phyloP scores from a whole-genome alignment of 306 rosid genomes.

The Erythrophleum fordii region DNA sequence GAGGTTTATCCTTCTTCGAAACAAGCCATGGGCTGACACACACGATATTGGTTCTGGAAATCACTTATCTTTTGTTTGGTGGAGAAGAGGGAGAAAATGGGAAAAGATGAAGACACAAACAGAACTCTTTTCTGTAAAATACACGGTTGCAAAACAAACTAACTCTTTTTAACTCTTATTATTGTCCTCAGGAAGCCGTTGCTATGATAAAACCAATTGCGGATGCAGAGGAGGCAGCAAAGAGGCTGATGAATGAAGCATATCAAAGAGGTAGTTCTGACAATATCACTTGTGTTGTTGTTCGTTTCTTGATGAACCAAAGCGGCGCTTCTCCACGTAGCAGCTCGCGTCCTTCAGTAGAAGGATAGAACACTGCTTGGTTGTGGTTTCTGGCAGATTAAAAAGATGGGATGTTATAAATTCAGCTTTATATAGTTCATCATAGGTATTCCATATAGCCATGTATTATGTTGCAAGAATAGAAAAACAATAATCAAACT shows the following conservation, averaged over 20 bases:
- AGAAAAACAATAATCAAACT: conserved; percentile 40
- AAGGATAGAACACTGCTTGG: conserved; percentile 9
- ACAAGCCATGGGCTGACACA: not conserved
- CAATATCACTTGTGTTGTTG: conserved; percentile 89
- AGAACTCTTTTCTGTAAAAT: conserved; percentile 8
- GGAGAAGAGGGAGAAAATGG: not conserved
- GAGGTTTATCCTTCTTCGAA: not conserved
- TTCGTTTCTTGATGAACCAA: conserved; percentile 80
- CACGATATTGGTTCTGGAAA: not conserved
- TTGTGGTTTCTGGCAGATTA: conserved; percentile 20
- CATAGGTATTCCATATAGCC: conserved; percentile 52
- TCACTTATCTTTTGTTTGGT: not conserved
- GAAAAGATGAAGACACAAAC: not conserved
- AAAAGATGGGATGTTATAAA: conserved; percentile 43
- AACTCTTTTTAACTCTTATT: not conserved
- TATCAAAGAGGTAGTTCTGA: conserved; percentile 95
- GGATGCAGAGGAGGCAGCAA: conserved; percentile 94
- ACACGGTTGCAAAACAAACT: not conserved
- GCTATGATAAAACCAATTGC: conserved; percentile 82
- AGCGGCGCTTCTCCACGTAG: conserved; percentile 59
- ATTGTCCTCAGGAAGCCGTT: conserved; percentile 75
- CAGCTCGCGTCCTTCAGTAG: conserved; percentile 42
- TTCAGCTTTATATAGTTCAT: conserved; percentile 37
- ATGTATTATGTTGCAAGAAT: conserved; percentile 51
- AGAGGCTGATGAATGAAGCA: conserved; percentile 94